A percentile compares a stretch with the other conserved stretches of the same genome.
phyloP scores from a whole-genome alignment of 768 basidiomycete genomes.

The Clitopilus passeckerianus region DNA sequence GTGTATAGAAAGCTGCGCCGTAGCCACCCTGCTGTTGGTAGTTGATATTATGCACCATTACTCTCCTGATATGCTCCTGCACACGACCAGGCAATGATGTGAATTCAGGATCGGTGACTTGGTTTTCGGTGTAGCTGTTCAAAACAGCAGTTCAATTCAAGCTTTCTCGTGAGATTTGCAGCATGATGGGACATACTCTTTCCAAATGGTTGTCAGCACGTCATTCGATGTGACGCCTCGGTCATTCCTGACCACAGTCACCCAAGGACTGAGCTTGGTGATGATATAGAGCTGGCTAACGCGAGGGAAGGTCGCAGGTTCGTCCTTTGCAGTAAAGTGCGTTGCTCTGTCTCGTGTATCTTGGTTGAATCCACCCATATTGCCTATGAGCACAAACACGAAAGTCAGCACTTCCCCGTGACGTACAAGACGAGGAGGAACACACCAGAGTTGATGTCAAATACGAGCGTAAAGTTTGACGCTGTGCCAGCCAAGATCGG shows the following conservation, averaged over 20 bases:
- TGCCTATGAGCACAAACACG: constrained; percentile 30
- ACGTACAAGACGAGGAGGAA: neutral
- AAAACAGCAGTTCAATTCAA: too few species aligned
- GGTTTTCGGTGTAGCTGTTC: constrained; percentile 62
- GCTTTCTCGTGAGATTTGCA: neutral
- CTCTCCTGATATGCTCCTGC: constrained; percentile 70
- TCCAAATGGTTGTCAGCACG: constrained; percentile 66
- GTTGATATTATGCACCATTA: constrained; percentile 6
- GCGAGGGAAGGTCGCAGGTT: constrained; percentile 68
- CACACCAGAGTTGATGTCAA: constrained; percentile 67
- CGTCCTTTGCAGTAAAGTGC: constrained; percentile 46
- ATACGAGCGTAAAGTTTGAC: constrained; percentile 55
- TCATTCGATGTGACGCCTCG: constrained; percentile 73
- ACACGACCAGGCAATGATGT: constrained; percentile 51
- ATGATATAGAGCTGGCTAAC: constrained; percentile 56
- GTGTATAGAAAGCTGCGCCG: constrained; percentile 31
- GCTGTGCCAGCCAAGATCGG: constrained; percentile 59
- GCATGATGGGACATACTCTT: constrained; percentile 53
- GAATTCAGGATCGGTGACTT: constrained; percentile 65
- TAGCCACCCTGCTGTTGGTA: too few species aligned
- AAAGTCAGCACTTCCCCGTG: neutral
- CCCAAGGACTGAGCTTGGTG: constrained; percentile 67
- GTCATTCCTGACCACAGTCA: constrained; percentile 67
- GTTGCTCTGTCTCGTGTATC: constrained; percentile 57
- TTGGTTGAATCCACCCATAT: constrained; percentile 57